phyloP scores from a whole-genome alignment of 371 early-diverging fungal genomes.

The Mortierella sp. region DNA sequence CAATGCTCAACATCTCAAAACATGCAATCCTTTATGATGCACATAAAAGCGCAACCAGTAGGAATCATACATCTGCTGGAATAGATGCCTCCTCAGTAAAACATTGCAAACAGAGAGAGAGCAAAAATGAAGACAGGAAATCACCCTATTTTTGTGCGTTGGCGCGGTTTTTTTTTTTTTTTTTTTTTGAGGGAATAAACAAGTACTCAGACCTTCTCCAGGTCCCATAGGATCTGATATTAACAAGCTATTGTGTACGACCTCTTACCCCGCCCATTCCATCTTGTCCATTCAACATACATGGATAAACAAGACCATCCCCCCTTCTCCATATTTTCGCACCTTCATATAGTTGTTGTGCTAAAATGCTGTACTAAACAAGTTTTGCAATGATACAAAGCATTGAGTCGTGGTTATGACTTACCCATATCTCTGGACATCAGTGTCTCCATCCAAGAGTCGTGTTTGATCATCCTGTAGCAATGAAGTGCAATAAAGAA shows the following conservation, averaged over 20 bases:
- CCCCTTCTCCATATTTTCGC: too few relatives aligned
- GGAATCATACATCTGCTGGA: too few relatives aligned
- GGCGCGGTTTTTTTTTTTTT: background rate
- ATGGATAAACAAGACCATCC: too few relatives aligned
- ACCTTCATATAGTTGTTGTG: too few relatives aligned
- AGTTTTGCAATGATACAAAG: conserved; percentile 6
- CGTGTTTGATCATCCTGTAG: conserved; percentile 27
- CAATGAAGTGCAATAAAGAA: background rate
- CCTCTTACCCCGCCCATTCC: background rate
- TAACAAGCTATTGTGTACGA: background rate
- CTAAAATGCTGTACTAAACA: background rate
- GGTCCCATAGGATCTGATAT: background rate
- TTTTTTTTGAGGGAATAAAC: background rate
- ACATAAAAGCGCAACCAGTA: too few relatives aligned
- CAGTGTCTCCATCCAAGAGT: conserved; percentile 18
- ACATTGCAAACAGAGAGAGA: background rate
- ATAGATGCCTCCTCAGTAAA: too few relatives aligned
- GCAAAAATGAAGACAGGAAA: background rate
- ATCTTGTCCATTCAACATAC: background rate
- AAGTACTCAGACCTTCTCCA: background rate
- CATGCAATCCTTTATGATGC: too few relatives aligned
- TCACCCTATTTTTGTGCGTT: background rate
- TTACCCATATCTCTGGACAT: conserved; percentile 30
- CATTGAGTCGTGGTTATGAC: background rate
- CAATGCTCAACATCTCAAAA: too few relatives aligned